Evolutionary conservation across 768 basidiomycete genomes (phyloP).

Genomic region (Crassisporium funariophilum): DNA sequence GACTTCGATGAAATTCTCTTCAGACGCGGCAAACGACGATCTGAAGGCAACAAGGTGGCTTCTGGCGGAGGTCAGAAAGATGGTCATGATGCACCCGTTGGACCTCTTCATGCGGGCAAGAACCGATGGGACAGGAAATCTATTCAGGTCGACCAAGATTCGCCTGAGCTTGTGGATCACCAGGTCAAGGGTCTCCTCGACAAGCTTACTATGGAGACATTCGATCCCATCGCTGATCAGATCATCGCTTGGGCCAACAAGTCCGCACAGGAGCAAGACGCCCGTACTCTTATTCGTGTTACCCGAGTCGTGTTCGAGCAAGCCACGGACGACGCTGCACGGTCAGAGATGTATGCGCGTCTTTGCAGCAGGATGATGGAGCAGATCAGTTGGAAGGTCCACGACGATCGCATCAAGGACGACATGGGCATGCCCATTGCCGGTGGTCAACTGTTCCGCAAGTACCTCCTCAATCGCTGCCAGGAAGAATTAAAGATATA

Average conservation of each 20-base stretch:
- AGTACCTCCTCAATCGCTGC: slow-evolving; percentile 94
- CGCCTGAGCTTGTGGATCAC: slow-evolving; percentile 86
- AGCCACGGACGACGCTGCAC: slow-evolving; percentile 93
- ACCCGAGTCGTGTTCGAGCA: slow-evolving; percentile 97
- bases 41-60: too few relatives aligned
- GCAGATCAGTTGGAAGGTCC: slow-evolving; percentile 82
- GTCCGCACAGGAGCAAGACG: slow-evolving; percentile 89
- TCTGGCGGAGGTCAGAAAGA: slow-evolving; percentile 53
- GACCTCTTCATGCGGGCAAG: slow-evolving; percentile 73
- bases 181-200: slow-evolving; percentile 92
- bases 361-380: slow-evolving; percentile 97
- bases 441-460: slow-evolving; percentile 94
- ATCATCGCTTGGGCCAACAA: slow-evolving; percentile 96
- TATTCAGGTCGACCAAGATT: slow-evolving; percentile 55
- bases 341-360: slow-evolving; percentile 97
- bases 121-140: slow-evolving; percentile 82
- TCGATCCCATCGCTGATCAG: slow-evolving; percentile 93
- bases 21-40: slow-evolving; percentile 82
- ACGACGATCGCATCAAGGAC: slow-evolving; percentile 84
- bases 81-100: slow-evolving; percentile 60
- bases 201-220: slow-evolving; percentile 96
- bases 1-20: too few relatives aligned
- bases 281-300: slow-evolving; percentile 92
- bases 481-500: slow-evolving; percentile 98
- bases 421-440: slow-evolving; percentile 85